Evolutionary conservation across 345 rosid species (phyloP), one percentile per base, ranked within the genome.

Genomic region (Eucalyptus melliodora): DNA sequence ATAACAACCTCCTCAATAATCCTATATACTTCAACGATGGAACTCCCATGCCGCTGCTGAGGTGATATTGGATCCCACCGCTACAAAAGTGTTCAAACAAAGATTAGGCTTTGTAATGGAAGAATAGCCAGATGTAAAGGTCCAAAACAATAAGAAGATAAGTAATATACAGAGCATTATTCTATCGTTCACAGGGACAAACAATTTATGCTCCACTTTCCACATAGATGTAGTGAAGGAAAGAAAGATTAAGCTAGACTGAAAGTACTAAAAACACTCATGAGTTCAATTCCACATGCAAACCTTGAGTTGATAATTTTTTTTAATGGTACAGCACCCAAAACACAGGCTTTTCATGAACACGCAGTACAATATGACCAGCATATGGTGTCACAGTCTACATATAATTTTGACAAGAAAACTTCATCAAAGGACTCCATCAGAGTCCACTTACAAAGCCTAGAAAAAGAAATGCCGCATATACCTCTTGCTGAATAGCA

Each of bases 61-160:
- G 99, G 95, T 86, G 99, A 98, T 89, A 98, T 95, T 86, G 98
- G 98, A 31, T 96, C 97, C 99, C 99, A 98, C 13, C 89, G 94
- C 99, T 98, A 94, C 88, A 94, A 86, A 87, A 90, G 88, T 55
- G 86, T 40, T 77, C 23, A 88, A 27, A 81, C n/a, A 62, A 40
- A 90, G 65, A 62, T 40, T 88, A 88, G 47, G 51, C 69, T 51
- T 45, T 37, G 53, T 87, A 83, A 45, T 31, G n/a, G 55, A 17
- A 49, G 16, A 86, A 50, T 85, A 27, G 47, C 49, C 27, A 37
- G 59, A 56, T 50, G 53, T 50, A 87, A 53, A 90, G 37, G 62
- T 19, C 30, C 27, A 31, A 87, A 82, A 4, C 21, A 56, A 67
- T 49, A 24, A 26, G 31, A 21, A 89, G n/a, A 55, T 11, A 72